Evolutionary conservation across 805 yeast species (phyloP).

Genomic region (Saccharomyces eubayanus): DNA sequence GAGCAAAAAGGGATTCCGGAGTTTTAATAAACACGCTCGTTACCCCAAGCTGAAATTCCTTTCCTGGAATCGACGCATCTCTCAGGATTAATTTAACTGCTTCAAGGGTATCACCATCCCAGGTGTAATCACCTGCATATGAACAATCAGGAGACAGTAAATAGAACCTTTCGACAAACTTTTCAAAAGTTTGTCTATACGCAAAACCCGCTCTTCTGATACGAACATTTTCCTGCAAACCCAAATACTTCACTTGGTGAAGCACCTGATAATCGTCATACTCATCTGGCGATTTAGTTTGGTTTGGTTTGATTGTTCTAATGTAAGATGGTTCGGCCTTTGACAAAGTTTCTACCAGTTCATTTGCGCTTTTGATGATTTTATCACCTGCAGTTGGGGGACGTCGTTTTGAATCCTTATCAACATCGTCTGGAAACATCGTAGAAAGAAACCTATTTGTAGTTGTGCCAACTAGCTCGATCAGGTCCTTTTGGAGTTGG

Average conservation of each 20-base stretch:
- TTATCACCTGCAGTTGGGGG: slow-evolving; percentile 96
- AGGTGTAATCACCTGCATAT: slow-evolving; percentile 75
- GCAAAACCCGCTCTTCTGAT: slow-evolving; percentile 99
- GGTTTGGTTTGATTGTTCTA: slow-evolving; percentile 95
- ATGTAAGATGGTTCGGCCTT: slow-evolving; percentile 92
- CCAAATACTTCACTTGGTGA: slow-evolving; percentile 92
- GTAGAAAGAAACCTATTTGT: slow-evolving; percentile 51
- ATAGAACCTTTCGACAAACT: slow-evolving; percentile 90
- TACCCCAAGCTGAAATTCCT: slow-evolving; percentile 87
- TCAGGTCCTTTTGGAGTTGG: slow-evolving; percentile 78
- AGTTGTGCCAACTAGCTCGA: slow-evolving; percentile 70
- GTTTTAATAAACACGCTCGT: slow-evolving; percentile 91
- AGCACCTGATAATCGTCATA: slow-evolving; percentile 83
- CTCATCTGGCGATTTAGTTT: slow-evolving; percentile 81
- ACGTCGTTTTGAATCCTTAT: slow-evolving; percentile 63
- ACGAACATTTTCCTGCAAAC: slow-evolving; percentile 92
- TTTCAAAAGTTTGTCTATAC: slow-evolving; percentile 91
- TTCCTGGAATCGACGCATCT: slow-evolving; percentile 60
- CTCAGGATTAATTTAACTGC: slow-evolving; percentile 46
- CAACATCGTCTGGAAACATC: slow-evolving; percentile 58
- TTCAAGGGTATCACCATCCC: slow-evolving; percentile 50
- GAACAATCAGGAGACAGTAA: slow-evolving; percentile 81
- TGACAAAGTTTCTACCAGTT: slow-evolving; percentile 79
- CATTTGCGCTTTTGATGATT: slow-evolving; percentile 85
- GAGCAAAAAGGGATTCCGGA: slow-evolving; percentile 91